Evolutionary conservation across 2,329 filamentous ascomycete species (phyloP).

Genomic region (Truncatella angustata): DNA sequence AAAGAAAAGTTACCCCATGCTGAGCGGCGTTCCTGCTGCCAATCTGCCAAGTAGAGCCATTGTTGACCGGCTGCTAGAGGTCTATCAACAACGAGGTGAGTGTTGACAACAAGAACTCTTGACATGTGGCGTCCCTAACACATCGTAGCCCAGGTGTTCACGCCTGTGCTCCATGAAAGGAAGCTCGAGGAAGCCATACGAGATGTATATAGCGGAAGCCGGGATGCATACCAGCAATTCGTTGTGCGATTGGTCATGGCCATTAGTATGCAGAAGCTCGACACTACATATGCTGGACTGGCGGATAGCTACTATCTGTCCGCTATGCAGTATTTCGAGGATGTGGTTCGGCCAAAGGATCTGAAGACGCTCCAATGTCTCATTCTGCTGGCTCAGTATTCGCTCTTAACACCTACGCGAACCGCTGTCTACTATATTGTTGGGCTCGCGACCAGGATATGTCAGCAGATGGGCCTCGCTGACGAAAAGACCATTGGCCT

Average conservation of each 20-base stretch:
- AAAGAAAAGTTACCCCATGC: constrained; percentile 88
- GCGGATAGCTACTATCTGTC: constrained; percentile 95
- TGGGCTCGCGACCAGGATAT: constrained; percentile 81
- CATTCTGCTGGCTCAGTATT: constrained; percentile 84
- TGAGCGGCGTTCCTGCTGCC: constrained; percentile 79
- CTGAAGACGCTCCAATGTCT: constrained; percentile 88
- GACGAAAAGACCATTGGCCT: constrained; percentile 85
- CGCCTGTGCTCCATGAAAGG: constrained; percentile 82
- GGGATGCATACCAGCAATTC: constrained; percentile 83
- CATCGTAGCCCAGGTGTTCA: constrained; percentile 75
- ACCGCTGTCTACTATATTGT: constrained; percentile 93
- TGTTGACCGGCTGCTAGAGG: constrained; percentile 75
- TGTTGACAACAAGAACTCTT: too few relatives aligned
- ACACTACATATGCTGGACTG: constrained; percentile 84
- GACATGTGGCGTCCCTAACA: too few relatives aligned
- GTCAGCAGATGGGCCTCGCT: constrained; percentile 82
- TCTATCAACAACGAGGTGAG: constrained; percentile 82
- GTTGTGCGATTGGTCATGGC: constrained; percentile 88
- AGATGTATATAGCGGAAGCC: constrained; percentile 73
- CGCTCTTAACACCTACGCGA: constrained; percentile 84
- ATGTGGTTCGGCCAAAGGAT: constrained; percentile 83
- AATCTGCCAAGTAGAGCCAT: constrained; percentile 71
- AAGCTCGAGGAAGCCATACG: constrained; percentile 74
- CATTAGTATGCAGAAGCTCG: constrained; percentile 90
- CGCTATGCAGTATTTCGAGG: constrained; percentile 80